These are phyloP conservation scores for Botryotinia narcissicola DNA, from an alignment of 2,329 filamentous ascomycete genomes.

Conservation along the genomic window DNA sequence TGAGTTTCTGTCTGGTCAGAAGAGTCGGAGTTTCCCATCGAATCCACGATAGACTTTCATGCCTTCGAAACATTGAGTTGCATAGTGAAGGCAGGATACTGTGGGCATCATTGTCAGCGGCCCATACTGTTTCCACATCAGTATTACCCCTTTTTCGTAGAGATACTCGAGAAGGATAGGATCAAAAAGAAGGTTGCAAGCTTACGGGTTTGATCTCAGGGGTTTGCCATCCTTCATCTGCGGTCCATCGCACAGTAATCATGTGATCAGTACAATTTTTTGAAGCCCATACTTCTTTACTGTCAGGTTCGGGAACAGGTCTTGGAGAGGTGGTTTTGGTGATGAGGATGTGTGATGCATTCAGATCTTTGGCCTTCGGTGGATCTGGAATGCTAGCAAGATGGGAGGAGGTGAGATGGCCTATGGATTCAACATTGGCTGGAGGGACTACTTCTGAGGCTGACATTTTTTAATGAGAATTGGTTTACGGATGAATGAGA, in stretches of 20 bases:
- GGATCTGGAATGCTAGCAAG: background rate
- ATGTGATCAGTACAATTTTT: slow-evolving; percentile 71
- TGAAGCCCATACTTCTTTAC: slow-evolving; percentile 20
- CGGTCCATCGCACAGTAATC: slow-evolving; percentile 69
- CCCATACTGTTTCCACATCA: background rate
- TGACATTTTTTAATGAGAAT: background rate
- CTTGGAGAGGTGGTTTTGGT: slow-evolving; percentile 48
- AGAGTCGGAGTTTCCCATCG: slow-evolving; percentile 18
- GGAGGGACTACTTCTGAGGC: background rate
- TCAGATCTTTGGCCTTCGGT: slow-evolving; percentile 40
- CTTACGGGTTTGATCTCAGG: slow-evolving; percentile 72
- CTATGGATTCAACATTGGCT: background rate
- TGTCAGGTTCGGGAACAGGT: slow-evolving; percentile 43
- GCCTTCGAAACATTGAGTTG: slow-evolving; percentile 27
- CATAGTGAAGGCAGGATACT: slow-evolving; percentile 24
- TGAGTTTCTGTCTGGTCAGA: slow-evolving; percentile 47
- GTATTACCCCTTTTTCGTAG: background rate
- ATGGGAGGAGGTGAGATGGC: background rate
- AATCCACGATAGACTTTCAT: slow-evolving; percentile 77
- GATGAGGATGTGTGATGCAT: slow-evolving; percentile 58
- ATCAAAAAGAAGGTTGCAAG: slow-evolving; percentile 35
- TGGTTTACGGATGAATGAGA: background rate
- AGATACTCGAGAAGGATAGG: background rate
- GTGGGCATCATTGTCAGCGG: slow-evolving; percentile 22
- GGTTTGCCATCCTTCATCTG: slow-evolving; percentile 63